phyloP scores from a whole-genome alignment of 768 basidiomycete species.

The Podaxis sp. region DNA sequence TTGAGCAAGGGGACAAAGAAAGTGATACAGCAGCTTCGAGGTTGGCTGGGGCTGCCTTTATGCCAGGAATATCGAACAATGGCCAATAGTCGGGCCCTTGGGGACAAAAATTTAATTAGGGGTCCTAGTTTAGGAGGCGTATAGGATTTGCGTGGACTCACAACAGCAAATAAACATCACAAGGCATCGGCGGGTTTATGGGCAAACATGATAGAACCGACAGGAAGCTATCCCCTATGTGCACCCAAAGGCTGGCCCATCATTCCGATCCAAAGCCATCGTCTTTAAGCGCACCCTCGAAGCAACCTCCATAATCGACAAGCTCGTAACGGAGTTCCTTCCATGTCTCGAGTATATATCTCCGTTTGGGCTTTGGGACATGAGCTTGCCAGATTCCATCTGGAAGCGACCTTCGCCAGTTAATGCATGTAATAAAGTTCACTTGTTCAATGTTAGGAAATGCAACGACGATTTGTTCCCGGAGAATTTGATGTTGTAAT shows the following conservation, averaged over 20 bases:
- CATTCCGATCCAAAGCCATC: background rate
- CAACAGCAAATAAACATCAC: background rate
- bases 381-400: background rate
- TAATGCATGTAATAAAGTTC: constrained; percentile 5
- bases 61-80: background rate
- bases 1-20: background rate
- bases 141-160: background rate
- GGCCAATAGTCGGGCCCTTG: background rate
- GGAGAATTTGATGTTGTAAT: background rate
- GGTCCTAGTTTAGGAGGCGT: background rate
- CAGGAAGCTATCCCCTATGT: too few species aligned
- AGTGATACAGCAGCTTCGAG: background rate
- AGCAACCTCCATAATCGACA: constrained; percentile 4
- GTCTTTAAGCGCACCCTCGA: background rate
- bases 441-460: constrained; percentile 12
- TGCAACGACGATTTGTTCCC: background rate
- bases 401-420: background rate
- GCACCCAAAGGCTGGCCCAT: background rate
- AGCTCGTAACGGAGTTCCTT: background rate
- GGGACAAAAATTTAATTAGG: background rate
- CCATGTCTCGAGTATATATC: background rate
- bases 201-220: background rate
- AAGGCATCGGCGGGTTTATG: background rate
- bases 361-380: constrained; percentile 1
- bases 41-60: background rate